These are phyloP conservation scores for Cardamine chenopodiifolia DNA, from an alignment of 345 rosid species.

Conservation along the genomic window DNA sequence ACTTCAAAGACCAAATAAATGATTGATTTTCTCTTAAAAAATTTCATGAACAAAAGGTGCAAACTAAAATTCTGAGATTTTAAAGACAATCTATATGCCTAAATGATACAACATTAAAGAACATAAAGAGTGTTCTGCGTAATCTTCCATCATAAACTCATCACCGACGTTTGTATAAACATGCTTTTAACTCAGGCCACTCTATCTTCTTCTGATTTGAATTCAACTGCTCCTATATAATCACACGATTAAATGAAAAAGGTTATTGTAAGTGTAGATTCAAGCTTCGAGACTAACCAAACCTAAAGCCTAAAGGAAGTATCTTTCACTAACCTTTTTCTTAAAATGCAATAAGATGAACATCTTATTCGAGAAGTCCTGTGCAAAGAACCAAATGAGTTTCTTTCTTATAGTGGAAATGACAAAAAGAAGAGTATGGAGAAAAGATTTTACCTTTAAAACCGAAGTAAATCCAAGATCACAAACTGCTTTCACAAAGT, in stretches of 20 bases:
- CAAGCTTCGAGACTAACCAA: neutral
- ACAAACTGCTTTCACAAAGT: conserved; percentile 69
- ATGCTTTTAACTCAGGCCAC: conserved; percentile 94
- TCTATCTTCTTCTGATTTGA: conserved; percentile 56
- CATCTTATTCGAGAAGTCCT: conserved; percentile 94
- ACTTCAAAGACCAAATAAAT: neutral
- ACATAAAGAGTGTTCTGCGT: conserved; percentile 15
- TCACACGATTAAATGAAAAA: conserved; percentile 15
- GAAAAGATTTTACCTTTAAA: conserved; percentile 49
- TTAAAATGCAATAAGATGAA: conserved; percentile 72
- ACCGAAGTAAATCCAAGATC: conserved; percentile 70
- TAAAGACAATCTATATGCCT: neutral
- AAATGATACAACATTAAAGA: conserved; percentile 11
- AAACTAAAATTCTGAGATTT: neutral
- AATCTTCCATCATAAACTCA: conserved; percentile 18
- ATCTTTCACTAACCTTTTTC: conserved; percentile 63
- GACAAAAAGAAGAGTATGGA: neutral
- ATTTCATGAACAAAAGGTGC: conserved; percentile 1
- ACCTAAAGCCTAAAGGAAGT: neutral
- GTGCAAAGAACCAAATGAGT: conserved; percentile 23
- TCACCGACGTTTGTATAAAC: conserved; percentile 90
- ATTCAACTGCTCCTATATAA: conserved; percentile 55
- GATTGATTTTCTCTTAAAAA: conserved; percentile 2
- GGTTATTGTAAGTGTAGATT: neutral
- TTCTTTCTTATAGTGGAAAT: conserved; percentile 17